Percentiles rank a stretch among this genome's conserved stretches.
phyloP scores from a whole-genome alignment of 2,329 filamentous ascomycete species.

The Apiospora malaysiana region DNA sequence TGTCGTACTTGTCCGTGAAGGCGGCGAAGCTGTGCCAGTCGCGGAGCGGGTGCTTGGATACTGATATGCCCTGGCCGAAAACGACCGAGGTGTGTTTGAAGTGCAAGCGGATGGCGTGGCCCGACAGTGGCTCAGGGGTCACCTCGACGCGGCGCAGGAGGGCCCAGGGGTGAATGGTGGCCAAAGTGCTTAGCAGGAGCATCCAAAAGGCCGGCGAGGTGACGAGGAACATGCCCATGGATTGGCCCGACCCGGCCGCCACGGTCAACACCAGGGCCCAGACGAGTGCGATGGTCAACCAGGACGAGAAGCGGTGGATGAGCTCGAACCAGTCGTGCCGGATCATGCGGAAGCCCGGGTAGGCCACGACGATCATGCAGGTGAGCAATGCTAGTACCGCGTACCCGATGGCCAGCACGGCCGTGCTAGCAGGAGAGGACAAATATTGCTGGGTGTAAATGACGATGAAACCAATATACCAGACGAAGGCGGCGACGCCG shows the following conservation, averaged over 20 bases:
- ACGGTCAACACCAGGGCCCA: constrained; percentile 42
- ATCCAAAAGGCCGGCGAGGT: constrained; percentile 59
- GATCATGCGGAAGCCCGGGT: constrained; percentile 55
- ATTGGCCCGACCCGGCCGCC: constrained; percentile 38
- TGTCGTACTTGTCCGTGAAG: constrained; percentile 51
- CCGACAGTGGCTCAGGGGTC: constrained; percentile 60
- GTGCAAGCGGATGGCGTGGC: constrained; percentile 65
- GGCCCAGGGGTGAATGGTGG: constrained; percentile 67
- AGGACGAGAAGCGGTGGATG: constrained; percentile 63
- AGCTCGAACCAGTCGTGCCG: constrained; percentile 63
- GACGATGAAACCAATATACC: constrained; percentile 47
- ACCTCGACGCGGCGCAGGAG: constrained; percentile 64
- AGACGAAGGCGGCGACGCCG: constrained; percentile 52
- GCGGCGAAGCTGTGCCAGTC: constrained; percentile 70
- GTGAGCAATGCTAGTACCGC: constrained; percentile 54
- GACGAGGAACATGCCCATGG: constrained; percentile 44
- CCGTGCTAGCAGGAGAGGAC: no score
- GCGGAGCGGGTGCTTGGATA: constrained; percentile 58
- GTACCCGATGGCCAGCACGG: constrained; percentile 39
- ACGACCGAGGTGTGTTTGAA: constrained; percentile 57
- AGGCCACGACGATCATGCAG: constrained; percentile 54
- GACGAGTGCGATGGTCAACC: constrained; percentile 57
- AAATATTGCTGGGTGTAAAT: neutral
- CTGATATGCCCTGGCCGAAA: constrained; percentile 55
- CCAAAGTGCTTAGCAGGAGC: constrained; percentile 58